Evolutionary conservation across 495 filamentous ascomycete genomes (phyloP).

Genomic region (Penicillium pancosmium): DNA sequence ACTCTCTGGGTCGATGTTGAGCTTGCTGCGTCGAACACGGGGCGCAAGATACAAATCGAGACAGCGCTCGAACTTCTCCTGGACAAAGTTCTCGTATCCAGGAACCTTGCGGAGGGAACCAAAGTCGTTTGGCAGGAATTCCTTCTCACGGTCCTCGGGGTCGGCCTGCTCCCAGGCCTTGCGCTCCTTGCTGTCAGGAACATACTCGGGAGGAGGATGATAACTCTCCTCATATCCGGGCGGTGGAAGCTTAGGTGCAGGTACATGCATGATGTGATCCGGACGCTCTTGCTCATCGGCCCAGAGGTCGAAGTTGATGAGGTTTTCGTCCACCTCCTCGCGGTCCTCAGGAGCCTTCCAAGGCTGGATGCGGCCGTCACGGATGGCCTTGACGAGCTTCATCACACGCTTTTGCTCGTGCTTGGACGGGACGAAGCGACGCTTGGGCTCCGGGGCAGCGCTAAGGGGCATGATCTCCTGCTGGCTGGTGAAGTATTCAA

Average conservation of each 20-base stretch:
- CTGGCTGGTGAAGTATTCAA: conserved; percentile 91
- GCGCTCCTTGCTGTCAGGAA: conserved; percentile 82
- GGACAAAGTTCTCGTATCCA: conserved; percentile 86
- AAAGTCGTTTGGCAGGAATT: conserved; percentile 81
- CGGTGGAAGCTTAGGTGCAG: conserved; percentile 93
- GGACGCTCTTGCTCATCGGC: conserved; percentile 80
- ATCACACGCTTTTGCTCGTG: conserved; percentile 95
- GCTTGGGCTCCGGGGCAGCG: conserved; percentile 92
- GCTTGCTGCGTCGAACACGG: conserved; percentile 84
- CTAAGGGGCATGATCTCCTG: conserved; percentile 93
- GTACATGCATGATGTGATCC: conserved; percentile 92
- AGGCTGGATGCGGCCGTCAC: conserved; percentile 90
- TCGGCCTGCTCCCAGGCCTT: conserved; percentile 88
- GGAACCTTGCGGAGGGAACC: conserved; percentile 87
- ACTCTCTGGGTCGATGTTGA: conserved; percentile 95
- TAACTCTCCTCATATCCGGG: conserved; percentile 95
- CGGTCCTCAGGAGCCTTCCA: conserved; percentile 80
- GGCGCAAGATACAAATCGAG: conserved; percentile 95
- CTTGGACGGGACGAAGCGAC: conserved; percentile 95
- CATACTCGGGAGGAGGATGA: conserved; percentile 93
- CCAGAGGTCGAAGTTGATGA: conserved; percentile 90
- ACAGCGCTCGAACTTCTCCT: conserved; percentile 94
- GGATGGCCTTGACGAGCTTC: conserved; percentile 96
- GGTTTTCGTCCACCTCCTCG: conserved; percentile 67
- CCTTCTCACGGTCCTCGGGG: conserved; percentile 86